Conservation (phyloP, 2,329 filamentous ascomycete genomes). For the Reticulascus tulasneorum region DNA sequence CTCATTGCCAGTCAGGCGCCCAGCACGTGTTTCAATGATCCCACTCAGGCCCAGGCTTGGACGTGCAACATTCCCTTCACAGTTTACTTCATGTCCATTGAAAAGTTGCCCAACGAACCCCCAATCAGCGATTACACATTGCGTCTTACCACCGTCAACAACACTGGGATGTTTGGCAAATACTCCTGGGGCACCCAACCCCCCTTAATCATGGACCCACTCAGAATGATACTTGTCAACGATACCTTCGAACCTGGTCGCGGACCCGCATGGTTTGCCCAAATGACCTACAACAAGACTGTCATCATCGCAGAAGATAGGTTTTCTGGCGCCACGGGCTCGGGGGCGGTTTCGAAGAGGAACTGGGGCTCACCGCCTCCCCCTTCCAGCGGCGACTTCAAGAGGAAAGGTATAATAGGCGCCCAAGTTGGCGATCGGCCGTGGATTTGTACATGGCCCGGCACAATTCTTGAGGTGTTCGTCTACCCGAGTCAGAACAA, state of each 20-base stretch:
- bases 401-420: conserved; percentile 30
- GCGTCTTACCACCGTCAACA: conserved; percentile 32
- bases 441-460: conserved; percentile 58
- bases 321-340: conserved; percentile 28
- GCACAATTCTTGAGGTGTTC: conserved; percentile 51
- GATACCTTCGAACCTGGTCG: conserved; percentile 44
- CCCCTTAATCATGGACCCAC: conserved; percentile 35
- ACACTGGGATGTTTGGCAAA: conserved; percentile 24
- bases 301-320: conserved; percentile 45
- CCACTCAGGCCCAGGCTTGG: conserved; percentile 56
- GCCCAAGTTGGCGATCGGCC: conserved; percentile 45
- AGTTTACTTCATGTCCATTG: conserved; percentile 40
- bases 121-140: conserved; percentile 36
- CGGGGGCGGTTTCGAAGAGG: conserved; percentile 8
- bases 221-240: conserved; percentile 43
- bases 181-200: conserved; percentile 54
- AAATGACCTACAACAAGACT: conserved; percentile 51
- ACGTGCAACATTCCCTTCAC: conserved; percentile 52
- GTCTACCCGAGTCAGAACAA: conserved; percentile 53
- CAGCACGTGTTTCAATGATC: conserved; percentile 54
- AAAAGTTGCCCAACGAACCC: conserved; percentile 18
- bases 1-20: conserved; percentile 45
- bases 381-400: conserved; percentile 21
- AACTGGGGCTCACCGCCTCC: conserved; percentile 4
- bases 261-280: conserved; percentile 54